phyloP scores from a whole-genome alignment of 2,329 filamentous ascomycete genomes.

The Setomelanomma holmii region DNA sequence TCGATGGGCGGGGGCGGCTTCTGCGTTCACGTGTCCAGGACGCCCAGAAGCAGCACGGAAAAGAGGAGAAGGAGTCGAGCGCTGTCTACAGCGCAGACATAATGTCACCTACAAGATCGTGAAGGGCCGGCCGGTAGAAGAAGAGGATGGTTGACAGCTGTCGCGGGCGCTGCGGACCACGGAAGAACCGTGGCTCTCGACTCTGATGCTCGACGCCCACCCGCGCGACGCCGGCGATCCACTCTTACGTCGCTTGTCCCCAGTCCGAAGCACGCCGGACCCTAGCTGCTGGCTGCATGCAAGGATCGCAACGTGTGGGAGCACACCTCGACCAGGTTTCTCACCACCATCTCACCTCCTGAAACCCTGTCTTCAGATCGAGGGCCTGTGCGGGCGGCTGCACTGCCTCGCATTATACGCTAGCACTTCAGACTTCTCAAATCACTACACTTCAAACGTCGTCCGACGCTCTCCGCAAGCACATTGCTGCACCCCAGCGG shows the following conservation, averaged over 20 bases:
- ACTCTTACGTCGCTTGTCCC: constrained; percentile 4
- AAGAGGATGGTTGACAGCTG: background rate
- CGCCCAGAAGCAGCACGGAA: background rate
- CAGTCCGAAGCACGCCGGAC: constrained; percentile 6
- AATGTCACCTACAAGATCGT: too few species aligned
- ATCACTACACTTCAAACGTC: background rate
- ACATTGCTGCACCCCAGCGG: too few species aligned
- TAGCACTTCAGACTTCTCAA: constrained; percentile 1
- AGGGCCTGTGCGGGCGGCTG: background rate
- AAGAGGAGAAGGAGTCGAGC: background rate
- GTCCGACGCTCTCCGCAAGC: background rate
- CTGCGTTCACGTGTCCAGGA: background rate
- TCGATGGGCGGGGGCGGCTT: constrained; percentile 1
- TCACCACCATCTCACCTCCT: constrained; percentile 1
- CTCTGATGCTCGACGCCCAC: background rate
- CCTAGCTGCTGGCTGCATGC: constrained; percentile 7
- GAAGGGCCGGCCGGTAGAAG: background rate
- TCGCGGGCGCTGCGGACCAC: background rate
- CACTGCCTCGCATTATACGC: constrained; percentile 8
- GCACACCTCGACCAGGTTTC: constrained; percentile 2
- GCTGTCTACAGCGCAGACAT: background rate
- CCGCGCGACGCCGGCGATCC: constrained; percentile 10
- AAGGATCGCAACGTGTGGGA: constrained; percentile 5
- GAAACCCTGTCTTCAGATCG: constrained; percentile 2
- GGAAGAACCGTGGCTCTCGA: background rate